Evolutionary conservation across 139 green algal species (phyloP).

Genomic region (Asterochloris erici): DNA sequence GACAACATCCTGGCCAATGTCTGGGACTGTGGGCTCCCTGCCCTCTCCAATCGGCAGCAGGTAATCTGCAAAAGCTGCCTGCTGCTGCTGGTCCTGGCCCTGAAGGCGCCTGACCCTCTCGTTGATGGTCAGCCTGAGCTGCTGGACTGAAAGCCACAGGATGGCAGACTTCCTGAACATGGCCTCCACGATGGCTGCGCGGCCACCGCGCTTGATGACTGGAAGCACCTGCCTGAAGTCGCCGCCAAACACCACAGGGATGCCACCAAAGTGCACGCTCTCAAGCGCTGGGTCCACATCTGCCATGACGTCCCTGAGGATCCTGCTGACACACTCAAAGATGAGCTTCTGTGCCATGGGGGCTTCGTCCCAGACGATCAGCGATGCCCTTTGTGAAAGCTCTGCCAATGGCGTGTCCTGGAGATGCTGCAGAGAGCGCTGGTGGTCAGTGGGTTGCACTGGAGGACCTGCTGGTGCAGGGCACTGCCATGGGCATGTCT

Average conservation of each 20-base stretch:
- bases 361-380: constrained; percentile 27
- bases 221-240: constrained; percentile 24
- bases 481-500: no score
- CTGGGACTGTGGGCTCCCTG: no score
- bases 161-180: neutral
- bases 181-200: neutral
- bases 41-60: no score
- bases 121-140: no score
- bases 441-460: neutral
- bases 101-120: no score
- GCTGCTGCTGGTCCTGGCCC: no score
- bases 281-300: neutral
- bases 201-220: neutral
- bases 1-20: no score
- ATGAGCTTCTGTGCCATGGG: constrained; percentile 22
- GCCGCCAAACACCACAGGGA: constrained; percentile 21
- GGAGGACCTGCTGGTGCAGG: no score
- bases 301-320: constrained; percentile 20
- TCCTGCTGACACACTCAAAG: constrained; percentile 18
- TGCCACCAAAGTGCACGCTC: constrained; percentile 20
- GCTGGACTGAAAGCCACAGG: no score
- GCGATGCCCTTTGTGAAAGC: neutral
- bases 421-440: neutral
- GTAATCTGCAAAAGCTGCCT: no score
- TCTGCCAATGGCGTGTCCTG: neutral